A percentile compares a stretch with the other conserved stretches of the same genome.
Conservation (phyloP, 257 asterid genomes). For the Solanum neorickii region DNA sequence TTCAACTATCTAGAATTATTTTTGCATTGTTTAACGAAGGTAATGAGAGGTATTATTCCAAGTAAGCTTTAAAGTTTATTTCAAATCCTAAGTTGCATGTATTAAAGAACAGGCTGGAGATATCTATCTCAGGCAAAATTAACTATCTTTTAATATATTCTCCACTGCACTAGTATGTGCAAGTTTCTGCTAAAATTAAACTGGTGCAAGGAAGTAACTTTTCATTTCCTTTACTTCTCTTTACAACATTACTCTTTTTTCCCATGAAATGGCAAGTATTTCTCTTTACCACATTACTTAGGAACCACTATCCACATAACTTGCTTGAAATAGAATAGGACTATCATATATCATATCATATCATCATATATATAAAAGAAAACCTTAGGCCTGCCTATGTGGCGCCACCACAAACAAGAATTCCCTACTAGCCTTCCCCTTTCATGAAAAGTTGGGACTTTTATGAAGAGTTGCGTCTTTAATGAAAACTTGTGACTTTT, state of each 20-base stretch:
- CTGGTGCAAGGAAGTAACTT: background rate
- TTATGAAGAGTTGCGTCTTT: too few relatives aligned
- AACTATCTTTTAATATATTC: background rate
- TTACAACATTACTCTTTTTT: background rate
- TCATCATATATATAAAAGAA: too few relatives aligned
- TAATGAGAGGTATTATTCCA: background rate
- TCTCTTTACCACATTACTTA: background rate
- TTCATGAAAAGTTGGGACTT: too few relatives aligned
- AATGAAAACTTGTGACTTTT: too few relatives aligned
- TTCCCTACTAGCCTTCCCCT: too few relatives aligned
- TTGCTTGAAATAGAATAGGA: background rate
- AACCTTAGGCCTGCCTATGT: too few relatives aligned
- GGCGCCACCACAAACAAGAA: too few relatives aligned
- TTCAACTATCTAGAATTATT: background rate
- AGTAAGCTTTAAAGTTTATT: background rate
- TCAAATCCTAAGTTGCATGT: background rate
- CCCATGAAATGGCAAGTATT: background rate
- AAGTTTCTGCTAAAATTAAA: background rate
- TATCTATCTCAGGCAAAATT: background rate
- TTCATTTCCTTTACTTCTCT: background rate
- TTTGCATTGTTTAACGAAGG: background rate
- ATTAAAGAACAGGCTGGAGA: background rate
- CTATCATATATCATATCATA: too few relatives aligned
- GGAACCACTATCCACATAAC: background rate
- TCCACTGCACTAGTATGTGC: background rate